Conservation (phyloP, 257 asterid species). For the Rehmannia glutinosa region DNA sequence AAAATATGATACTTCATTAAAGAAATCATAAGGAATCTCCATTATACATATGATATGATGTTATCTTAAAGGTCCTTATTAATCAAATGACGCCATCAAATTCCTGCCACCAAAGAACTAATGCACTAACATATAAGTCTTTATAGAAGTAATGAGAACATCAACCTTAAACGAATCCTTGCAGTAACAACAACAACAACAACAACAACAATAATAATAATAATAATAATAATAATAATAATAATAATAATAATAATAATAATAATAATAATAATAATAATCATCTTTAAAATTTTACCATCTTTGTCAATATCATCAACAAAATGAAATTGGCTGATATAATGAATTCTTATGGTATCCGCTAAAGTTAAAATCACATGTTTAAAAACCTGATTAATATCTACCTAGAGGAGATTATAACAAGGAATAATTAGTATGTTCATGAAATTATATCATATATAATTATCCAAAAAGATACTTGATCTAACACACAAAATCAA, state of each 20-base stretch:
- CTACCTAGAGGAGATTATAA: background rate
- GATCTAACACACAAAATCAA: background rate
- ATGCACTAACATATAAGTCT: background rate
- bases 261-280: background rate
- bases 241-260: too few species aligned
- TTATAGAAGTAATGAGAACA: background rate
- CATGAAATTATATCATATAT: background rate
- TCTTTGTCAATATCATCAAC: background rate
- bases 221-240: too few species aligned
- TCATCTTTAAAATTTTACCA: slow-evolving; percentile 4
- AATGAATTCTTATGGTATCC: background rate
- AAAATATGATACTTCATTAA: too few species aligned
- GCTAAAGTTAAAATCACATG: background rate
- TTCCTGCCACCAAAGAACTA: background rate
- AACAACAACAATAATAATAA: too few species aligned
- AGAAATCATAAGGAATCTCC: too few species aligned
- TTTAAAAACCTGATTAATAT: background rate
- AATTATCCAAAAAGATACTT: background rate
- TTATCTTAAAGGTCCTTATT: too few species aligned
- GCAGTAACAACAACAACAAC: too few species aligned
- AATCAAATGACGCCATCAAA: background rate
- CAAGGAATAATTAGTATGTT: background rate
- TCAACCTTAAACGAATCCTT: background rate
- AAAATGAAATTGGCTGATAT: background rate
- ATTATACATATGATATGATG: too few species aligned